Evolutionary conservation across 257 asterid species (phyloP), one percentile per base, ranked within the genome.

Genomic region (Ilex aquifolium): DNA sequence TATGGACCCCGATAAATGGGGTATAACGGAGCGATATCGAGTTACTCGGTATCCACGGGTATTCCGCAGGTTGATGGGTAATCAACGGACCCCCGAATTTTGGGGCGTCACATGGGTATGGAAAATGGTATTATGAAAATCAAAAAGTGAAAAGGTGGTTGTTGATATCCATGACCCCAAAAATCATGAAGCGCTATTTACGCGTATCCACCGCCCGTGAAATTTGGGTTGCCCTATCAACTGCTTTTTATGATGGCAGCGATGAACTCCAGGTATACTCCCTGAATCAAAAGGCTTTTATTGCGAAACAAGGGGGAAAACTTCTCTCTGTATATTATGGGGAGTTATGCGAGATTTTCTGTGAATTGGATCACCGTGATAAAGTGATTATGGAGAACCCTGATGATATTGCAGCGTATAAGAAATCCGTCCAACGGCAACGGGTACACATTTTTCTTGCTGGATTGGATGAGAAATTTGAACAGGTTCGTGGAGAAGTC

Each of bases 391-490:
- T 50, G 56, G 4, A 50, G 4, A 50, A 50, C 17, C 16, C 17
- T 5, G 17, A 50, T 4, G 56, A 50, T 50, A n/a, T 50, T n/a
- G 56, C 14, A 50, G 4, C 56, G 4, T 50, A 50, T 50, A 6
- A n/a, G 13, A 50, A 50, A 14, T 50, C 56, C 14, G n/a, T 50
- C 13, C 15, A 50, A 14, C n/a, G 17, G 13, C 56, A 6, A 50
- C 14, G n/a, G 17, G n/a, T 50, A n/a, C 56, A 50, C 17, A 50
- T 50, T 50, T 50, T 50, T 50, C 56, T 50, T 50, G 56, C n/a
- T 50, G 56, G 56, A 50, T 6, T 50, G 17, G 56, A 50, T n/a
- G 56, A n/a, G 6, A 50, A 50, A 7, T 50, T 50, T 50, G 56
- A 50, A 50, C 14, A 50, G 13, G 17, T 50, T n/a, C 56, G 56